Base-by-base conservation (phyloP, 1,139 yeast genomes). In the Hemisphaericaspora subhashii region DNA sequence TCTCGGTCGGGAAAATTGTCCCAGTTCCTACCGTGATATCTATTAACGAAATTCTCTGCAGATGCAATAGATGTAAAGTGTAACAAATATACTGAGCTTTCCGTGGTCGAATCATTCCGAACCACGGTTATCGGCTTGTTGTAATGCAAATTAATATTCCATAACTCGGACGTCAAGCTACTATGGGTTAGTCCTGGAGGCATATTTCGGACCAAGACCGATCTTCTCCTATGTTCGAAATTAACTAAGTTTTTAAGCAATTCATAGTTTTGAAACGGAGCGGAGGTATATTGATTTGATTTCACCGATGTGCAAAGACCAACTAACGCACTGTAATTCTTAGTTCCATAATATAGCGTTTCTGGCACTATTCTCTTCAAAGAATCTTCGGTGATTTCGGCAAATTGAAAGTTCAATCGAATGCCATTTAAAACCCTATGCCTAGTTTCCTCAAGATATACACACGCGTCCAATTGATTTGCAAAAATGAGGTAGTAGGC, bases 401-500 rank as follows among this genome's bases (percentile, higher is more conserved):
- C 70, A 61, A 79, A 80, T 37, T 66, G 57, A 23, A 79, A 58
- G 16, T 67, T 58, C 20, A 79, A 50, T 16, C 64, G 66, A 31
- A 72, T 51, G 1, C 87, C 87, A 47, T 81, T 76, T 27, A 81
- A 52, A 38, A 66, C 64, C 36, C 73, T 68, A 4, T 71, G 68
- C 4, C 55, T 43, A 0, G 83, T 76, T 50, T 79, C 84, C 13
- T 65, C 50, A 51, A 61, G 63, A 53, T 73, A 83, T 3, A 66
- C 63, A 21, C 77, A 67, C 0, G 87, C 86, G 16, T 73, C 74
- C 23, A 66, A 62, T 36, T 60, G 56, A 31, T 62, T 58, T 4
- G 66, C 63, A 50, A 83, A 83, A 3, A 77, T 55, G 28, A 83
- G 58, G 51, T 72, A 81, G 53, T 80, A 81, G 2, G 73, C 68